Base-by-base conservation (phyloP, 805 yeast species). In the Hanseniaspora hatyaiensis region DNA sequence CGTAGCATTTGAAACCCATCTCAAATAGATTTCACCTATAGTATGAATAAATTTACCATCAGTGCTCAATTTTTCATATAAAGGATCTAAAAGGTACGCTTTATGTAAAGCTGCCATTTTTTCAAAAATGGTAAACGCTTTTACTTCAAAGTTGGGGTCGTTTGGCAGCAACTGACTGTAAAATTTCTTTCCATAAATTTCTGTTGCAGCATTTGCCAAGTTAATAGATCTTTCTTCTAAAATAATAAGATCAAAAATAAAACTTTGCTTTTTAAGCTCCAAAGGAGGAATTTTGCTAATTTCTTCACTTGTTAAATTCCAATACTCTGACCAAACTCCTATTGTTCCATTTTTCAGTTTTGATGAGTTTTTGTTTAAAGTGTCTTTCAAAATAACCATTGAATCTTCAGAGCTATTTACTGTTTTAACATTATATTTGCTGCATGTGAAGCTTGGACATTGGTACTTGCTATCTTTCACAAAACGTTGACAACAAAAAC, bases 221-320 rank as follows among this genome's bases (percentile, higher is more conserved):
- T 74, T 77, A 20, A 83, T 71, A 45, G 80, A 81, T 15, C 76
- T 71, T 55, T 80, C 84, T 53, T 84, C 94, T 40, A 77, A 73
- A 49, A 77, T 69, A 24, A 85, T 74, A 40, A 84, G 64, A 58
- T 85, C 95, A 62, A 81, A 86, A 3, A 83, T 72, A 50, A 79
- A 77, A 49, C 84, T 79, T 59, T 85, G 95, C 31, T 77, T 69
- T 55, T 75, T 76, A n/a, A 77, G 67, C 47, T 76, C 74, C 9
- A 62, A 60, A 9, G 71, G 70, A 45, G 71, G 77, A 6, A 75
- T 63, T n/a, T 66, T 71, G 18, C 67, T 59, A 23, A 78, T 57
- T 40, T 77, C 80, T 20, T 73, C 76, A 2, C 70, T 68, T 0
- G 79, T 67, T 12, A 80, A 53, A 41, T 74, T 70, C 86, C 85